Conservation (phyloP, 1,139 yeast species). For the Suhomyces anneliseae region DNA sequence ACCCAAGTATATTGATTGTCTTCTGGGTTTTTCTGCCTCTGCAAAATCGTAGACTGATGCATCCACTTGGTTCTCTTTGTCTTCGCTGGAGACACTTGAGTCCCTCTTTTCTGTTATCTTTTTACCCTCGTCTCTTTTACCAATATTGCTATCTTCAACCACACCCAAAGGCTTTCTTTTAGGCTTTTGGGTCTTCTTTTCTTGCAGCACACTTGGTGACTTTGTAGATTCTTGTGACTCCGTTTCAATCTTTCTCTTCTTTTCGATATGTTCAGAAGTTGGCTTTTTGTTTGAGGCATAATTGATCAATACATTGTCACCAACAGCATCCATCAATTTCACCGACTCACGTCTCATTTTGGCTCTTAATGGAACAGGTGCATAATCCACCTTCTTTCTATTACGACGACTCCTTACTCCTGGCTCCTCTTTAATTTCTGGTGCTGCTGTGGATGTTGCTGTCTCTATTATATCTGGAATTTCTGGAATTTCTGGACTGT, state of each 20-base stretch:
- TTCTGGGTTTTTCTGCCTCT: conserved; percentile 16
- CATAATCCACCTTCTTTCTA: conserved; percentile 61
- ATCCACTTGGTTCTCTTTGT: conserved; percentile 11
- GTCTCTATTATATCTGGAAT: not conserved
- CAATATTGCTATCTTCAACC: not conserved
- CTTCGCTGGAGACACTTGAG: not conserved
- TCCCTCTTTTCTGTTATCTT: not conserved
- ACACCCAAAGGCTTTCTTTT: conserved; percentile 4
- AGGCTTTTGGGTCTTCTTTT: not conserved
- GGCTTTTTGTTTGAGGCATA: conserved; percentile 27
- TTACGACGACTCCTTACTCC: conserved; percentile 24
- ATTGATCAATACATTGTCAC: conserved; percentile 45
- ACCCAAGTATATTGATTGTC: conserved; percentile 12
- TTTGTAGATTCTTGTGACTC: not conserved
- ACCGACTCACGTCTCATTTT: conserved; percentile 73
- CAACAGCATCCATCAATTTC: conserved; percentile 57
- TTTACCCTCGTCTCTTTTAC: not conserved
- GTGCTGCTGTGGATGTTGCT: not conserved
- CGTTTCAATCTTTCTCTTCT: not conserved
- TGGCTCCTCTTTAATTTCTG: conserved; percentile 27
- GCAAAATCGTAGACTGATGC: conserved; percentile 34
- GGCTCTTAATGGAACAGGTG: conserved; percentile 63
- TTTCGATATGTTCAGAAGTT: conserved; percentile 3
- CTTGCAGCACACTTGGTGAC: not conserved
- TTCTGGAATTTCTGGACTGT: not conserved